Evolutionary conservation across 2,329 filamentous ascomycete genomes (phyloP), one percentile per base, ranked within the genome.

Genomic region (Fusarium brachygibbosum): DNA sequence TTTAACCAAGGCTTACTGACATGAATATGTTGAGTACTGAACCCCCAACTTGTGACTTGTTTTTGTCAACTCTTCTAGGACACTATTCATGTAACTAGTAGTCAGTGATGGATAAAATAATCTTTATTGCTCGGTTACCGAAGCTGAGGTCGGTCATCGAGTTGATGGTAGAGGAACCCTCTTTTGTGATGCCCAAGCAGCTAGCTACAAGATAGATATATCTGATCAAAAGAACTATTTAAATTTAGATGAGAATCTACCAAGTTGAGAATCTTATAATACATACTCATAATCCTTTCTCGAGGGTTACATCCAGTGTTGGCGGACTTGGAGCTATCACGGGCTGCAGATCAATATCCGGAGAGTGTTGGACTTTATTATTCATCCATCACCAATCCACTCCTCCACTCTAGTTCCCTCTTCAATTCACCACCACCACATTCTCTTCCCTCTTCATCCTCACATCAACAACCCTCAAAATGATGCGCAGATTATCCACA

Each of bases 401-500:
- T 51, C 48, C 32, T 51, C 48, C 48, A 50, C 55, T 44, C 46
- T 45, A 38, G 32, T 37, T 31, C 23, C 57, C 28, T 45, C 23
- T 35, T 34, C 14, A 23, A n/a, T 45, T 49, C 21, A 21, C 40
- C 35, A 48, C 23, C 19, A 19, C 34, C 45, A 34, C 6, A 9
- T 14, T 21, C 10, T 40, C 46, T 10, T 23, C 28, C 28, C 52
- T 23, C 38, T 53, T 35, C 21, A 50, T 19, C 37, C 16, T 51
- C 28, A 23, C 35, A 23, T 25, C 34, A 37, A 58, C n/a, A 58
- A 45, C 17, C 16, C 44, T 37, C 38, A 71, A 51, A 16, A 79
- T 77, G 77, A 73, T 81, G 73, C 79, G 77, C 58, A 75, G 76
- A 68, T 66, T 78, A 61, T 76, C 76, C 40, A 56, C 76, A n/a